Evolutionary conservation across 2,329 filamentous ascomycete species (phyloP), one percentile per base, ranked within the genome.

Genomic region (Fusarium liriodendri): DNA sequence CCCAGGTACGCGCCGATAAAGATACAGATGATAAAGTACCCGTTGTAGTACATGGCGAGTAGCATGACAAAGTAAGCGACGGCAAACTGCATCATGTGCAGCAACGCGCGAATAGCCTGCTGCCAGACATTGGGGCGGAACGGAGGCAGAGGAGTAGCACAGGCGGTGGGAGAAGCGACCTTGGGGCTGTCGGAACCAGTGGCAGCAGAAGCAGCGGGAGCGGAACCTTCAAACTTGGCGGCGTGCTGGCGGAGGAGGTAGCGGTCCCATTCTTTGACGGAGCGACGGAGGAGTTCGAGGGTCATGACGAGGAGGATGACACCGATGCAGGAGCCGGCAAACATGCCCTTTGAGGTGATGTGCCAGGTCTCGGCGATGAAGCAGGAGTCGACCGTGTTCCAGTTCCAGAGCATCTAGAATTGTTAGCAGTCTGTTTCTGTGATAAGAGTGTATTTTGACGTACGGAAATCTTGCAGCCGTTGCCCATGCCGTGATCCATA

Each of bases 1-100:
- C 94, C 94, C 6, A 95, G 66, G 73, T 90, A 94, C 1, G 92
- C 90, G 2, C 94, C 94, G 64, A 96, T 88, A 71, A 96, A 89
- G 80, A 97, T 94, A 75, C 91, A 94, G 68, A 96, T 92, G 80
- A 97, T 94, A 72, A 97, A 88, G 82, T 94, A 97, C 11, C 91
- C 90, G 75, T 90, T 90, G 83, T 88, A 91, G 80, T 90, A 90
- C 82, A 76, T 79, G 83, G 78, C 75, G 55, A 79, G 66, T 84
- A 93, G 83, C 94, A 97, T 96, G 77, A 96, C 82, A 75, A 96
- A 90, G 80, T 96, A 97, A 3, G 93, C 93, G 2, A 95, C 88
- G 0, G 90, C 90, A 77, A 96, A 94, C 74, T 94, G 92, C 5
- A 90, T 65, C 83, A 91, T 90, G 76, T 95, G 93, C 22, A 96